Evolutionary conservation across 176 grass and related monocot species (phyloP), one percentile per base, ranked within the genome.

Genomic region (Musa beccarii): DNA sequence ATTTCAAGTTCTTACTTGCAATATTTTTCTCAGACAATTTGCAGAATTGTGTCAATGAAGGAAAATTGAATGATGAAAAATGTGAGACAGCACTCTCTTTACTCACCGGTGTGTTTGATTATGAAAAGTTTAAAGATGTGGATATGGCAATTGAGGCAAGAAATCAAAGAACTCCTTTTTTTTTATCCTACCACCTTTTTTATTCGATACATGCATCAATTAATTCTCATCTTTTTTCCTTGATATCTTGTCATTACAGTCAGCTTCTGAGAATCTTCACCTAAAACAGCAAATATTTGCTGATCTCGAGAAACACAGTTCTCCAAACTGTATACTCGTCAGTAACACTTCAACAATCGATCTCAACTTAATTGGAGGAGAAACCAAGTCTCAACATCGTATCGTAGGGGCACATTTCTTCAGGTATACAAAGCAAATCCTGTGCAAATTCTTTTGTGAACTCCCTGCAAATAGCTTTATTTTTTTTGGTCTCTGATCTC

Each of bases 281-380:
- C 85, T 93, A 76, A 98, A 98, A 84, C 90, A 93, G 75, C 90
- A 93, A 85, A 89, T 93, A 87, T 93, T 93, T 84, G 14, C 78
- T 7, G 95, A 98, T 54, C 81, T 98, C 19, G 88, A 93, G 85
- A 89, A 89, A 81, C 89, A 84, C 52, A 93, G 95, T 8, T 86
- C 88, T 51, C 80, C 88, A 22, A 83, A 91, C 79, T 98, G 95
- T 65, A 69, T 91, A 69, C 86, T 98, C 51, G 95, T 90, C 67
- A 98, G 85, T n/a, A 98, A 98, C 81, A 98, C 95, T 54, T 98
- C 90, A 53, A 94, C 88, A 63, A 91, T 93, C 78, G 95, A 98
- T 93, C 83, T 98, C 67, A 91, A 91, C 81, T 82, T 98, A 63
- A 91, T 98, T 68, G 90, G 95, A 65, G 90, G 89, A 77, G 93